Evolutionary conservation across 306 rosid species (phyloP).

Genomic region (Sindora glabra): DNA sequence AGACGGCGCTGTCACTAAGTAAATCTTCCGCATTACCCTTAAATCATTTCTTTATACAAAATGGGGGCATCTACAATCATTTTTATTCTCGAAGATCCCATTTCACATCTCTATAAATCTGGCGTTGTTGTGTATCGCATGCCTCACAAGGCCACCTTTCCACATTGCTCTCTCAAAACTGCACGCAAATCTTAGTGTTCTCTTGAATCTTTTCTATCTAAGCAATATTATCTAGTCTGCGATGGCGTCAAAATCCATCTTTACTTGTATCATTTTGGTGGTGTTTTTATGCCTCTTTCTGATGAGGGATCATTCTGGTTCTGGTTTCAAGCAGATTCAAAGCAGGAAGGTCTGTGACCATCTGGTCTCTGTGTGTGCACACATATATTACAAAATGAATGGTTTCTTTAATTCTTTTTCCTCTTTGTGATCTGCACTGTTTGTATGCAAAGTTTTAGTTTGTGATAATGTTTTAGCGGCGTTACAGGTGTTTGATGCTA

Average conservation of each 20-base stretch:
- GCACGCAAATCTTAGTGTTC: too few relatives aligned
- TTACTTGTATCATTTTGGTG: background rate
- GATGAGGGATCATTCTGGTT: slow-evolving; percentile 4
- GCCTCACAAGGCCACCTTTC: background rate
- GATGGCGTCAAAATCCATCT: slow-evolving; percentile 15
- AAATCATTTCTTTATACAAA: slow-evolving; percentile 17
- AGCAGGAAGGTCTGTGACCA: slow-evolving; percentile 34
- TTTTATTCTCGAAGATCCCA: background rate
- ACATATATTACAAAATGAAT: too few relatives aligned
- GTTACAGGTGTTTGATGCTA: slow-evolving; percentile 3
- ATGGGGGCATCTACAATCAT: slow-evolving; percentile 25
- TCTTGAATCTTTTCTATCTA: background rate
- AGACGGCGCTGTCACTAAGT: slow-evolving; percentile 21
- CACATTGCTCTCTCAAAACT: background rate
- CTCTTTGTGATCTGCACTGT: too few relatives aligned
- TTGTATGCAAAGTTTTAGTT: too few relatives aligned
- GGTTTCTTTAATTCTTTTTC: too few relatives aligned
- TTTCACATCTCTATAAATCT: slow-evolving; percentile 17
- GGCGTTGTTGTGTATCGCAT: background rate
- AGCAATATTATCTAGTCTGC: background rate
- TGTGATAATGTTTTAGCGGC: too few relatives aligned
- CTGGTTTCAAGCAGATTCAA: background rate
- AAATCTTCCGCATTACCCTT: background rate
- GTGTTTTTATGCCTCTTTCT: slow-evolving; percentile 5
- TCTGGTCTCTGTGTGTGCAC: too few relatives aligned